phyloP scores from a whole-genome alignment of 768 basidiomycete genomes.

The Trametes coccinea region DNA sequence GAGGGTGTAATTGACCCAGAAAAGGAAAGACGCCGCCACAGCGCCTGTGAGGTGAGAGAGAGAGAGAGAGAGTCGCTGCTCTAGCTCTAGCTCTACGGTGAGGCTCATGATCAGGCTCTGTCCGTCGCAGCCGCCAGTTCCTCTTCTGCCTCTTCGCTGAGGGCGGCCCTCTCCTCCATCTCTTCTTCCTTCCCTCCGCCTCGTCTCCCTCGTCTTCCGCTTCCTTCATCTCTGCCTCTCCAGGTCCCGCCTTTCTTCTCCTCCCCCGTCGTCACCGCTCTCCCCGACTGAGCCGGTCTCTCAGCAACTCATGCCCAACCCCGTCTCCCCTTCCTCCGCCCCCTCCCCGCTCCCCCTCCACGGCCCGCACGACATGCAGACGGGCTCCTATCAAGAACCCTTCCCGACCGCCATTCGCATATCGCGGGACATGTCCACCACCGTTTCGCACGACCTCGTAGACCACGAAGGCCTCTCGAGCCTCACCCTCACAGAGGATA shows the following conservation, averaged over 20 bases:
- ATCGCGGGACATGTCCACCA: conserved; percentile 17
- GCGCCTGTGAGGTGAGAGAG: no score
- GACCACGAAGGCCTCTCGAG: conserved; percentile 16
- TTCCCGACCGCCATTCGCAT: conserved; percentile 21
- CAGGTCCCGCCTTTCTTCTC: conserved; percentile 13
- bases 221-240: conserved; percentile 24
- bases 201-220: neutral
- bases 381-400: conserved; percentile 10
- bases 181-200: neutral
- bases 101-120: no score
- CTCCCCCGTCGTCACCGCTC: conserved; percentile 21
- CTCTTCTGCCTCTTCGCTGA: neutral
- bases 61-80: neutral
- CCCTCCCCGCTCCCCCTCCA: conserved; percentile 27
- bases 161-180: neutral
- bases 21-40: conserved; percentile 14
- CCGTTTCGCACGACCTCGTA: conserved; percentile 11
- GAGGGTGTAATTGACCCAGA: conserved; percentile 16
- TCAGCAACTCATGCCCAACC: conserved; percentile 17
- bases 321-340: conserved; percentile 23
- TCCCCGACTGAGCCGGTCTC: conserved; percentile 17
- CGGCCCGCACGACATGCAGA: conserved; percentile 26
- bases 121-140: neutral
- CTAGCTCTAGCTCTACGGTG: neutral
- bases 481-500: conserved; percentile 16